Percentiles rank a stretch among this genome's conserved stretches.
Evolutionary conservation across 148 eudicot species (phyloP).

Genomic region (Persicaria tinctoria): DNA sequence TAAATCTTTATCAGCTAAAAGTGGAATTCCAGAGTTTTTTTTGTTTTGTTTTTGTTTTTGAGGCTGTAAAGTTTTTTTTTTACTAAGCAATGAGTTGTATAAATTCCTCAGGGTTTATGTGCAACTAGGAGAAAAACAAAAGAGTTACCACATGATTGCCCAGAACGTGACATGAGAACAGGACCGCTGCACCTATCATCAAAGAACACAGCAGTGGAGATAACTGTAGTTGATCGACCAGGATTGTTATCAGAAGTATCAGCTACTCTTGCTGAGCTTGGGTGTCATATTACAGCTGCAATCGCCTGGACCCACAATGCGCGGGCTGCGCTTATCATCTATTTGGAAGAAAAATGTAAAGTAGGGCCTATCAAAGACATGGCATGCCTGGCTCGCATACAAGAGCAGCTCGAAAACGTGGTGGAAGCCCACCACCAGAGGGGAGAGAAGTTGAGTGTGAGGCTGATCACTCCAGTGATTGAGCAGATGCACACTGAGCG

Average conservation of each 20-base stretch:
- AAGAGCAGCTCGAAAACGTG: conserved; percentile 51
- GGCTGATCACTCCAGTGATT: conserved; percentile 25
- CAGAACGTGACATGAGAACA: not conserved
- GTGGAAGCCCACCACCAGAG: conserved; percentile 55
- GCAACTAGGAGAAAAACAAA: conserved; percentile 31
- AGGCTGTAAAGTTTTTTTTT: not conserved
- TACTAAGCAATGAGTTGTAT: not conserved
- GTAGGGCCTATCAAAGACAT: conserved; percentile 35
- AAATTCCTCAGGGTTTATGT: conserved; percentile 32
- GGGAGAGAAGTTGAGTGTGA: conserved; percentile 48
- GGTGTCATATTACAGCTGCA: conserved; percentile 58
- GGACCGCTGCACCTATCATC: not conserved
- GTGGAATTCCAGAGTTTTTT: not conserved
- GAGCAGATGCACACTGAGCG: conserved; percentile 60
- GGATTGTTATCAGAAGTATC: conserved; percentile 80
- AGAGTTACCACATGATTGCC: conserved; percentile 22
- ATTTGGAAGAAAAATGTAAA: conserved; percentile 36
- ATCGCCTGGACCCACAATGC: conserved; percentile 79
- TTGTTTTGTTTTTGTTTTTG: not conserved
- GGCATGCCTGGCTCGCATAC: conserved; percentile 33
- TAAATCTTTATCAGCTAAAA: not conserved
- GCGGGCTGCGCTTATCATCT: conserved; percentile 67
- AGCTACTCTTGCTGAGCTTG: conserved; percentile 54
- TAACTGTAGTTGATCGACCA: conserved; percentile 66
- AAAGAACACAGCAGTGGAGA: conserved; percentile 50